A percentile compares a stretch with the other conserved stretches of the same genome.
phyloP scores from a whole-genome alignment of 306 rosid species.

The Gillenia trifoliata region DNA sequence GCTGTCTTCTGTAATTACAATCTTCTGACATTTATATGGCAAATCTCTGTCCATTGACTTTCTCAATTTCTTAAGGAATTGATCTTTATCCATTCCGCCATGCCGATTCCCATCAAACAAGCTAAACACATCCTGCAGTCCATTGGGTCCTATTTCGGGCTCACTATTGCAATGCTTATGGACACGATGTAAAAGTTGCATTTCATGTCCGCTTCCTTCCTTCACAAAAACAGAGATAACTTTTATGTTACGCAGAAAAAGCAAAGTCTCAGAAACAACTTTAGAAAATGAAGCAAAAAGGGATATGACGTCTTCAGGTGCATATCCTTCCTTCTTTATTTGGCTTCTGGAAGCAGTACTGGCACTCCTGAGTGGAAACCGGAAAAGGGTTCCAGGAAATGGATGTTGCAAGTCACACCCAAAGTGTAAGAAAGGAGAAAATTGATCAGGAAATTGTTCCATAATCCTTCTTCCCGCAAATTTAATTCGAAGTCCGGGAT shows the following conservation, averaged over 20 bases:
- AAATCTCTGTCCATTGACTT: conserved; percentile 46
- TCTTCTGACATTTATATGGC: conserved; percentile 78
- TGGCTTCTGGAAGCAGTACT: conserved; percentile 85
- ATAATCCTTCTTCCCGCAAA: conserved; percentile 79
- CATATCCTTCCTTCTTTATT: conserved; percentile 84
- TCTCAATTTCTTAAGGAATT: conserved; percentile 65
- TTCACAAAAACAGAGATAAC: conserved; percentile 72
- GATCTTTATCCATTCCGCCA: conserved; percentile 65
- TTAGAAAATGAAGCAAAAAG: conserved; percentile 72
- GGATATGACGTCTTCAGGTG: conserved; percentile 78
- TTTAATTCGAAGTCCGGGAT: conserved; percentile 90
- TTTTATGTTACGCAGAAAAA: conserved; percentile 80
- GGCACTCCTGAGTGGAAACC: conserved; percentile 87
- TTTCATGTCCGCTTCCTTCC: conserved; percentile 78
- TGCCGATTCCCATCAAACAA: conserved; percentile 49
- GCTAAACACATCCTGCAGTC: conserved; percentile 60
- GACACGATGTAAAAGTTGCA: conserved; percentile 78
- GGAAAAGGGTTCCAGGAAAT: conserved; percentile 92
- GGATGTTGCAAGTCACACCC: conserved; percentile 88
- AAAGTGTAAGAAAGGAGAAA: conserved; percentile 85
- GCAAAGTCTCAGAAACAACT: conserved; percentile 83
- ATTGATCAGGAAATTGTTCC: conserved; percentile 98
- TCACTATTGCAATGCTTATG: conserved; percentile 51
- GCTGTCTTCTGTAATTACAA: conserved; percentile 57
- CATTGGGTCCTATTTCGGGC: conserved; percentile 52